These are phyloP conservation scores for Naganishia albida DNA, from an alignment of 1,284 basidiomycete species.

Conservation along the genomic window DNA sequence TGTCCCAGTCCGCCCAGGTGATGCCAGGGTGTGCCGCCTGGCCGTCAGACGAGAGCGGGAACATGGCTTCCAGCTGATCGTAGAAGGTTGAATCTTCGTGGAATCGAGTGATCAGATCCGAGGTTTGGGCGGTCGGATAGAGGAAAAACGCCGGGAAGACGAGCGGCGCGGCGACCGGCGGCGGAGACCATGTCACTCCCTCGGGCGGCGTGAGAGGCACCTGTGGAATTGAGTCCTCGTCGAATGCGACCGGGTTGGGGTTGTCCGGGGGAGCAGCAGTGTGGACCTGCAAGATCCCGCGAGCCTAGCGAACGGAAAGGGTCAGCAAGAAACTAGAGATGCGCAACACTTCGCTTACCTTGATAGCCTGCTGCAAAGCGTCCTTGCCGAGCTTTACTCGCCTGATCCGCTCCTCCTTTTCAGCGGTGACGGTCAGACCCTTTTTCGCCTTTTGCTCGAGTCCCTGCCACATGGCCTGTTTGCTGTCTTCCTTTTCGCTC, in stretches of 20 bases:
- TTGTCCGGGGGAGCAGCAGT: conserved; percentile 60
- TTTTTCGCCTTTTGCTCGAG: conserved; percentile 37
- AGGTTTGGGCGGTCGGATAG: conserved; percentile 84
- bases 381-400: conserved; percentile 41
- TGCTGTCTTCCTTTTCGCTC: conserved; percentile 35
- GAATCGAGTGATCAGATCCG: conserved; percentile 84
- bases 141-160: conserved; percentile 87
- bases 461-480: conserved; percentile 35
- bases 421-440: conserved; percentile 38
- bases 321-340: background rate
- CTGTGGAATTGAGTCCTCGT: conserved; percentile 43
- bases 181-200: conserved; percentile 61
- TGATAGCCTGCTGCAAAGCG: conserved; percentile 42
- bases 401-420: conserved; percentile 45
- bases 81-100: conserved; percentile 81
- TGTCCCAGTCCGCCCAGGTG: conserved; percentile 71
- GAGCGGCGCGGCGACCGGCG: conserved; percentile 63
- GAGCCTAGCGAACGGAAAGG: conserved; percentile 33
- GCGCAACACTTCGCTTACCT: conserved; percentile 33
- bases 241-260: conserved; percentile 58
- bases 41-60: conserved; percentile 60
- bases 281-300: conserved; percentile 46
- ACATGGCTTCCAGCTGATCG: conserved; percentile 77
- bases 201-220: conserved; percentile 35
- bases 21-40: conserved; percentile 45